Conservation (phyloP, 2,329 filamentous ascomycete genomes). For the Shiraia sp. region DNA sequence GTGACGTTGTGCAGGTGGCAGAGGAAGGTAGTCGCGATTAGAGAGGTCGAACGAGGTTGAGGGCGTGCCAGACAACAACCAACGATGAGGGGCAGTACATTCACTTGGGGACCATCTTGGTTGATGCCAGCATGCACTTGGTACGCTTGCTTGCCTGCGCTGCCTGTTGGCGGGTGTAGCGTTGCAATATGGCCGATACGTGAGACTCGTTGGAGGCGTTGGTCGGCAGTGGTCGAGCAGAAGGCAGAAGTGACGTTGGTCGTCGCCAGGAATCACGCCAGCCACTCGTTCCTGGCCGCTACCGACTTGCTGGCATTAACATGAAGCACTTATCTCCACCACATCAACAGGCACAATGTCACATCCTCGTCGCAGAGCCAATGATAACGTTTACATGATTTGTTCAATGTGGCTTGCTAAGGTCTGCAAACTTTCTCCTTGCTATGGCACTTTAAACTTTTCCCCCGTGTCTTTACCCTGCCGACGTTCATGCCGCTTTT, state of each 20-base stretch:
- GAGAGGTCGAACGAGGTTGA: neutral
- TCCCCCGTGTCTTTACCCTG: constrained; percentile 6
- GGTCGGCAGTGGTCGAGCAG: constrained; percentile 18
- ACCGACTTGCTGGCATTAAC: too few species aligned
- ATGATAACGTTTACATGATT: neutral
- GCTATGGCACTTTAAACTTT: neutral
- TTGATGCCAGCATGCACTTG: too few species aligned
- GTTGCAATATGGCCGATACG: too few species aligned
- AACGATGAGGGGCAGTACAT: too few species aligned
- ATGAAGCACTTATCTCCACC: constrained; percentile 25
- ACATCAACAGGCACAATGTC: constrained; percentile 4
- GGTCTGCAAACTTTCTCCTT: constrained; percentile 21
- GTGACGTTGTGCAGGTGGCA: too few species aligned
- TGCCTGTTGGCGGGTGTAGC: too few species aligned
- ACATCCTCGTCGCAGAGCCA: constrained; percentile 4
- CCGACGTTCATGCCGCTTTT: constrained; percentile 12
- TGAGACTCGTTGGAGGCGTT: constrained; percentile 8
- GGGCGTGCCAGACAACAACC: too few species aligned
- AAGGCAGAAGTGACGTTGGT: constrained; percentile 9
- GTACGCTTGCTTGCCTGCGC: too few species aligned
- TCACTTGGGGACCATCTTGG: too few species aligned
- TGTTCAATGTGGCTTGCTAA: neutral
- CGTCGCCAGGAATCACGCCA: constrained; percentile 1
- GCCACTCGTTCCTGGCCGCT: constrained; percentile 28
- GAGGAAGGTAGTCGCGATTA: too few species aligned